These are phyloP conservation scores for Crithidia brevicula DNA, from an alignment of 208 protist genomes.

Conservation along the genomic window DNA sequence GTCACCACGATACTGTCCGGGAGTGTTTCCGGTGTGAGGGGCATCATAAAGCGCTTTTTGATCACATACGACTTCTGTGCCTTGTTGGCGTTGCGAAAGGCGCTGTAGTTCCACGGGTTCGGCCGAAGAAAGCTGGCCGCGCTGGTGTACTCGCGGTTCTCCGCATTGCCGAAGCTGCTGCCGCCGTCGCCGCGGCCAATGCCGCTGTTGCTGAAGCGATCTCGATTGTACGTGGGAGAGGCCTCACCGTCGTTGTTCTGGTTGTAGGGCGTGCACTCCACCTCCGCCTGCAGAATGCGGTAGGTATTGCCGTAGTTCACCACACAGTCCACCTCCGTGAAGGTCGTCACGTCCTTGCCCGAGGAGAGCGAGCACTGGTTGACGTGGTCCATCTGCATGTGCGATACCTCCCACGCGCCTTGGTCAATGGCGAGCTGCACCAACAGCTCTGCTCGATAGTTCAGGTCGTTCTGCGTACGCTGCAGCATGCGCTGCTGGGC, in stretches of 20 bases:
- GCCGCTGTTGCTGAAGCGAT: slow-evolving; percentile 24
- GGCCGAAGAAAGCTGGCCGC: slow-evolving; percentile 13
- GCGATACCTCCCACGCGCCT: slow-evolving; percentile 69
- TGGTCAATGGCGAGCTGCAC: slow-evolving; percentile 71
- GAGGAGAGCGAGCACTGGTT: slow-evolving; percentile 76
- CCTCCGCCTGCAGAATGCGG: slow-evolving; percentile 25
- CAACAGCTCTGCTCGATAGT: slow-evolving; percentile 65
- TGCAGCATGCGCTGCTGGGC: background rate
- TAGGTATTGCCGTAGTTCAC: slow-evolving; percentile 48
- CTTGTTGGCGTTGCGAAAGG: slow-evolving; percentile 27
- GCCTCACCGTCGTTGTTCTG: slow-evolving; percentile 15
- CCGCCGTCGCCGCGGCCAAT: slow-evolving; percentile 19
- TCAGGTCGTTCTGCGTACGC: slow-evolving; percentile 17
- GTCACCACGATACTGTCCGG: slow-evolving; percentile 63
- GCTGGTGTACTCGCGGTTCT: slow-evolving; percentile 19
- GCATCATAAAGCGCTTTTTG: slow-evolving; percentile 70
- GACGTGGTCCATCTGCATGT: slow-evolving; percentile 68
- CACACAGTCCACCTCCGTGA: slow-evolving; percentile 63
- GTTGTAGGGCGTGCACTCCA: slow-evolving; percentile 26
- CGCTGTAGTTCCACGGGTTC: slow-evolving; percentile 24
- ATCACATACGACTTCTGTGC: slow-evolving; percentile 53
- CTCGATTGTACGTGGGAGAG: slow-evolving; percentile 19
- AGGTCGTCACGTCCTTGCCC: slow-evolving; percentile 59
- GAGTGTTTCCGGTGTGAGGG: slow-evolving; percentile 43
- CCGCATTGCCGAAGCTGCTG: slow-evolving; percentile 31